Evolutionary conservation across 2,329 filamentous ascomycete species (phyloP), one percentile per base, ranked within the genome.

Genomic region (Pseudodiploospora longispora): DNA sequence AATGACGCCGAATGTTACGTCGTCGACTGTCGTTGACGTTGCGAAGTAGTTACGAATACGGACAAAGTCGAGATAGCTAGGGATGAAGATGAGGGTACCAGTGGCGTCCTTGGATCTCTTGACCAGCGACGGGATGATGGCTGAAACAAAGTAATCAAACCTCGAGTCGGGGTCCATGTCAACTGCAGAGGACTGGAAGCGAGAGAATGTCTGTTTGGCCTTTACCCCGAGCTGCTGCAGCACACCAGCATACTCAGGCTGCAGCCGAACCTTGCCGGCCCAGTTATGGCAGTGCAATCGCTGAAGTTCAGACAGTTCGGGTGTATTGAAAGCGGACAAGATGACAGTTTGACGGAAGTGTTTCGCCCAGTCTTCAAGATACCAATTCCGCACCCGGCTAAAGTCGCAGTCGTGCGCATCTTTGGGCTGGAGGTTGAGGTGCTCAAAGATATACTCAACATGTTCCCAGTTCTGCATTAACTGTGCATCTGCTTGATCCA

Each of bases 401-500:
- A 97, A 95, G 68, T 98, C 93, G 57, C 88, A 95, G 52, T 86
- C 90, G 63, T 96, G 90, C 1, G 87, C 79, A 55, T 95, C 87
- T 58, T 84, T 87, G 33, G 93, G 91, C 56, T 95, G 87, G 27
- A 85, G 74, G 62, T 98, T 98, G 50, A 98, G 76, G 61, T 95
- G 87, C 50, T 87, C 82, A 58, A 97, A 90, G 55, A 96, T 85
- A 61, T 86, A 87, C 62, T 94, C 87, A 48, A 96, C 79, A 60
- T 98, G 91, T 58, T 96, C 89, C 90, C 91, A 97, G 62, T 95
- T 97, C 63, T 98, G 93, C 89, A 96, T 96, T 6, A 95, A 78
- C 36, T 96, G 77, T 0, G 89, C 89, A 63, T 97, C 90, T 9
- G 88, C 85, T 65, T 97, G 90, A 62, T 98, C 93, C 48, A 95